These are phyloP conservation scores for Xylariaceae sp. DNA, from an alignment of 2,329 filamentous ascomycete genomes.

Conservation along the genomic window DNA sequence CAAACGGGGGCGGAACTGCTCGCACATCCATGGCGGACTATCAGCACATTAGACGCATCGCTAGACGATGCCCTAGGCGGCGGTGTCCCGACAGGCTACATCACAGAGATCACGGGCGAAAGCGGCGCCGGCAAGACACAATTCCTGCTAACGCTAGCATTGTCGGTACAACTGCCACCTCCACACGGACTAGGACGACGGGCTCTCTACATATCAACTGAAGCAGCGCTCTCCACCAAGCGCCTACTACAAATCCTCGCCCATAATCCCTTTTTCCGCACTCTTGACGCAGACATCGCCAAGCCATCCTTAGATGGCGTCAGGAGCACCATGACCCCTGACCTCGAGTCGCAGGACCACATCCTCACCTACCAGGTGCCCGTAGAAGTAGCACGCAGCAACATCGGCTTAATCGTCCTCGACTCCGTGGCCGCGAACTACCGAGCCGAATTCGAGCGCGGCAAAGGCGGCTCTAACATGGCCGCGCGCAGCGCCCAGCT, in stretches of 20 bases:
- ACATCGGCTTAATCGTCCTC: conserved; percentile 75
- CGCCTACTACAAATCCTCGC: conserved; percentile 75
- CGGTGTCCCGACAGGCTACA: conserved; percentile 71
- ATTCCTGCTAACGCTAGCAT: conserved; percentile 76
- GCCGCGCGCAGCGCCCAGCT: conserved; percentile 72
- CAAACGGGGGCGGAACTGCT: conserved; percentile 36
- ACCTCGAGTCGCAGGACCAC: conserved; percentile 92
- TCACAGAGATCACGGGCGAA: conserved; percentile 89
- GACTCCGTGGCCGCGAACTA: conserved; percentile 96
- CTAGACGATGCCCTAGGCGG: conserved; percentile 69
- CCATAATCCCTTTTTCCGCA: conserved; percentile 54
- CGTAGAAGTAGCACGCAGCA: conserved; percentile 68
- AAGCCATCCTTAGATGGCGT: conserved; percentile 67
- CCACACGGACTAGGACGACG: conserved; percentile 64
- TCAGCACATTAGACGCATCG: conserved; percentile 73
- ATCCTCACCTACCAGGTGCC: conserved; percentile 91
- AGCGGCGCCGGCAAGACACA: conserved; percentile 95
- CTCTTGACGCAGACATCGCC: conserved; percentile 20
- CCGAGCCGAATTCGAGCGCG: conserved; percentile 76
- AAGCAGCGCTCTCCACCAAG: conserved; percentile 74
- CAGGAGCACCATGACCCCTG: conserved; percentile 74
- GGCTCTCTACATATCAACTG: conserved; percentile 92
- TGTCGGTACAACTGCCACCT: conserved; percentile 74
- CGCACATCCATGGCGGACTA: conserved; percentile 44
- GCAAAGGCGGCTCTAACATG: conserved; percentile 52